Conservation (phyloP, 148 eudicot genomes). For the Nyssa sinensis region DNA sequence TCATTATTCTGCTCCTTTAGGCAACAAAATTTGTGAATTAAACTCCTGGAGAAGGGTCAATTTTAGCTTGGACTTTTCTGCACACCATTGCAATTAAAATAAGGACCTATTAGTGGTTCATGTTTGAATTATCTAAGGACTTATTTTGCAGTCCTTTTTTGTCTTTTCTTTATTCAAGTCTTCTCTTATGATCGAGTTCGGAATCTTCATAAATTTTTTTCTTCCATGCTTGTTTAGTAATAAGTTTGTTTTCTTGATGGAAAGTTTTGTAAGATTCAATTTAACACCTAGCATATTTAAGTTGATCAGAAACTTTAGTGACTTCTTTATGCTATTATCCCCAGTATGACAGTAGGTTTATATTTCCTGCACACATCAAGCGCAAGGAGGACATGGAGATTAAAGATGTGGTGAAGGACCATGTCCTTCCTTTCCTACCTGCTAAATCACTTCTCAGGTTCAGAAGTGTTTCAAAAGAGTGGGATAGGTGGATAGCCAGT, state of each 20-base stretch:
- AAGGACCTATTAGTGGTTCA: not conserved
- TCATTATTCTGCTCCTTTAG: not conserved
- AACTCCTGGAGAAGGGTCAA: not conserved
- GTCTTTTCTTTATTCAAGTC: not conserved
- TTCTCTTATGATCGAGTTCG: not conserved
- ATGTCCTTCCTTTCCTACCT: constrained; percentile 24
- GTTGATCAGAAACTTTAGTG: not conserved
- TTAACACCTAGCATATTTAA: not conserved
- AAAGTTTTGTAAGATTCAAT: not conserved
- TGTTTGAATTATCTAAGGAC: not conserved
- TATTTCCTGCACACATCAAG: constrained; percentile 1
- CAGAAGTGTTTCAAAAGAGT: constrained; percentile 20
- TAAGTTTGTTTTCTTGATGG: not conserved
- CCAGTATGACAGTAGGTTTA: not conserved
- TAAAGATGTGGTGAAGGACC: constrained; percentile 15
- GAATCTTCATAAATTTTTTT: not conserved
- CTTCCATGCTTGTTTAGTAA: not conserved
- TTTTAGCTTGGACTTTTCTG: not conserved
- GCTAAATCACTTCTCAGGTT: constrained; percentile 20
- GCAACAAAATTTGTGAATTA: not conserved
- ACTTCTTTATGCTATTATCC: not conserved
- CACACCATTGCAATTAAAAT: not conserved
- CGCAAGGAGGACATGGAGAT: constrained; percentile 13
- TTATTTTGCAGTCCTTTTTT: not conserved
- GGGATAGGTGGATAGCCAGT: constrained; percentile 17